phyloP scores from a whole-genome alignment of 116 monocot species.

The Cymodocea nodosa region DNA sequence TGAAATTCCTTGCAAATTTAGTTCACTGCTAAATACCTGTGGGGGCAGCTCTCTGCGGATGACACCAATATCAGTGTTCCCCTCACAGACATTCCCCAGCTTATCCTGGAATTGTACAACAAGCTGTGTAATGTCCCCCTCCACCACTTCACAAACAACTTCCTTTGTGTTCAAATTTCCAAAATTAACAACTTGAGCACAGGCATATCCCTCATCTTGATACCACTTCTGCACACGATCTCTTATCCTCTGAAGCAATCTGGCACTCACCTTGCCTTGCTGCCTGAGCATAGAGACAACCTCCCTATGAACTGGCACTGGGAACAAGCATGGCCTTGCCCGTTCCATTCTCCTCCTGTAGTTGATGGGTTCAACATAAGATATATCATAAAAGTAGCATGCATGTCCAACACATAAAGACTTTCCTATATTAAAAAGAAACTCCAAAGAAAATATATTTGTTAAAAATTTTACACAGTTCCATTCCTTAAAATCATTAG shows the following conservation, averaged over 20 bases:
- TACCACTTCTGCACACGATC: constrained; percentile 97
- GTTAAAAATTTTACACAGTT: no score
- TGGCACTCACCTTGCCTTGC: constrained; percentile 80
- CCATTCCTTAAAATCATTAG: no score
- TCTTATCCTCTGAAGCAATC: constrained; percentile 83
- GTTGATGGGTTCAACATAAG: background rate
- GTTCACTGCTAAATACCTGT: constrained; percentile 36
- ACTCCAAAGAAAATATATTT: no score
- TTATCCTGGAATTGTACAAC: constrained; percentile 90
- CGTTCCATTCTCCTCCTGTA: constrained; percentile 55
- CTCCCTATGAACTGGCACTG: constrained; percentile 53
- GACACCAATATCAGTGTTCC: constrained; percentile 66
- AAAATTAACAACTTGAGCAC: constrained; percentile 96
- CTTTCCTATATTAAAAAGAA: no score
- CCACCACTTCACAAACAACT: constrained; percentile 96
- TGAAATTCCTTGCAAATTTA: constrained; percentile 11
- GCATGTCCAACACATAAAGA: no score
- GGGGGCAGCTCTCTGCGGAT: constrained; percentile 74
- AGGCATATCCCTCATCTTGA: constrained; percentile 92
- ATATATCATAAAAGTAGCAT: background rate
- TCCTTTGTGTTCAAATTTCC: constrained; percentile 90
- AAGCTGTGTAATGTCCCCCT: constrained; percentile 89
- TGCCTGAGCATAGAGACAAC: constrained; percentile 52
- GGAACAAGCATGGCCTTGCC: constrained; percentile 66
- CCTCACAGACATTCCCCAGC: constrained; percentile 79